phyloP scores from a whole-genome alignment of 257 asterid species.

The Nicotiana otophora region DNA sequence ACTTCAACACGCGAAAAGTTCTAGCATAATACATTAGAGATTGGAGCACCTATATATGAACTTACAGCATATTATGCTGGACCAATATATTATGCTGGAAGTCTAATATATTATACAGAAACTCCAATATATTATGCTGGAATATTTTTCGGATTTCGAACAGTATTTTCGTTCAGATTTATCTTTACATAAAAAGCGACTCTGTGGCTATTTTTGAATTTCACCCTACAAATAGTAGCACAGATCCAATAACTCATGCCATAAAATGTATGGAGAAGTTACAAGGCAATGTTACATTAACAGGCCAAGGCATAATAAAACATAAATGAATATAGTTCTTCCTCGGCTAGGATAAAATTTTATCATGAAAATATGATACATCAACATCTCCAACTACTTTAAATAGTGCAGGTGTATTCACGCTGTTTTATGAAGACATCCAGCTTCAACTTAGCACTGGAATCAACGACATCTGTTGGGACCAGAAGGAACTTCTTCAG shows the following conservation, averaged over 20 bases:
- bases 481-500: conserved; percentile 38
- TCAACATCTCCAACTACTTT: conserved; percentile 2
- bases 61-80: no score
- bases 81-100: no score
- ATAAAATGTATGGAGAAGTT: background rate
- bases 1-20: no score
- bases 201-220: no score
- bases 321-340: no score
- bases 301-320: background rate
- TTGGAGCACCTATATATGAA: no score
- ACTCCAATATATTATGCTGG: no score
- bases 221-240: background rate
- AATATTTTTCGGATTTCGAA: no score
- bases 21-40: no score
- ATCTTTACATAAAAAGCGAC: no score
- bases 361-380: background rate
- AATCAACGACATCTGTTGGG: conserved; percentile 28
- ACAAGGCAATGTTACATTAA: background rate
- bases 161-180: no score
- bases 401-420: background rate
- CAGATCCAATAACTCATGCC: background rate
- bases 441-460: conserved; percentile 25
- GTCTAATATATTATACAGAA: no score
- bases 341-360: background rate
- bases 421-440: conserved; percentile 31